Conservation (phyloP, 2,329 filamentous ascomycete species). For the Fusarium irregulare region DNA sequence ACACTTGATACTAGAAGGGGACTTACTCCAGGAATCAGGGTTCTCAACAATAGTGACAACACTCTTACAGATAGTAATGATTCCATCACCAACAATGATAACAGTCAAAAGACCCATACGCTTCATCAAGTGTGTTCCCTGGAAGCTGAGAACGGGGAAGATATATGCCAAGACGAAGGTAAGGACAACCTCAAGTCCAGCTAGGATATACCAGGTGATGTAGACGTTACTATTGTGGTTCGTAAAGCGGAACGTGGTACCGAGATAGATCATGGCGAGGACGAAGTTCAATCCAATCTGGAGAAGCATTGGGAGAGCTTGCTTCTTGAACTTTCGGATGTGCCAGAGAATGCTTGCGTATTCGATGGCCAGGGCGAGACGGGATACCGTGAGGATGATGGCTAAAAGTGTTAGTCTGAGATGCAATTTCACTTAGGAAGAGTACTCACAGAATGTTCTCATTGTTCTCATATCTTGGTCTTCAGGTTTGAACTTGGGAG, state of each 20-base stretch:
- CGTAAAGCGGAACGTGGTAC: constrained; percentile 55
- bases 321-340: constrained; percentile 54
- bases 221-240: constrained; percentile 51
- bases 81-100: constrained; percentile 74
- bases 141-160: constrained; percentile 69
- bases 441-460: constrained; percentile 54
- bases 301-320: constrained; percentile 50
- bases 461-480: constrained; percentile 54
- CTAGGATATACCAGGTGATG: constrained; percentile 64
- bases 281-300: constrained; percentile 53
- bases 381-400: constrained; percentile 63
- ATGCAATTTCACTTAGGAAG: background rate
- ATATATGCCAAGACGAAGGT: constrained; percentile 65
- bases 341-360: constrained; percentile 62
- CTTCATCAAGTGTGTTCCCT: constrained; percentile 71
- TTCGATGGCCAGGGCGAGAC: constrained; percentile 64
- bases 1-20: accelerated
- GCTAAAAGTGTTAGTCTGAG: constrained; percentile 39
- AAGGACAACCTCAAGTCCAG: constrained; percentile 62
- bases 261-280: constrained; percentile 55
- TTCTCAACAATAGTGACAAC: constrained; percentile 63
- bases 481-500: constrained; percentile 57
- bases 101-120: constrained; percentile 72
- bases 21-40: constrained; percentile 55
- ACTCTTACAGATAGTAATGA: constrained; percentile 65